Evolutionary conservation across 2,329 filamentous ascomycete species (phyloP).

Genomic region (Trichoderma aggressivum): DNA sequence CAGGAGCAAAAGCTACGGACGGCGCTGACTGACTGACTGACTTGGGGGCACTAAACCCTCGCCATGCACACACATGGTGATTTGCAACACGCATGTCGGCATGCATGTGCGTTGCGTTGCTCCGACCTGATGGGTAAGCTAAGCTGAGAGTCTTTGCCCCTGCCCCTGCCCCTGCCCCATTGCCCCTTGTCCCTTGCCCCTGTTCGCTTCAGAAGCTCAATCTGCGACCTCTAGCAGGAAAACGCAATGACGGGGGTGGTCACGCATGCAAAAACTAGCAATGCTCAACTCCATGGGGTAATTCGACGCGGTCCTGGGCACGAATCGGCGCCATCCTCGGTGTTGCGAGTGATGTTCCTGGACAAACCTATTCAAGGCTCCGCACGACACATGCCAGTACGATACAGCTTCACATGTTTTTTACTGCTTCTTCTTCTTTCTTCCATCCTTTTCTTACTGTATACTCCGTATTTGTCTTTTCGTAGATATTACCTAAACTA

Average conservation of each 20-base stretch:
- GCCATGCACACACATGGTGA: background rate
- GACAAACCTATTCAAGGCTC: background rate
- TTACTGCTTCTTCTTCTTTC: background rate
- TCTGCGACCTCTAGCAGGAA: background rate
- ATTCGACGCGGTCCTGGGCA: background rate
- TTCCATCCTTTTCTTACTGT: background rate
- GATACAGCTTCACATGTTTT: background rate
- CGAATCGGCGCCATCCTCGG: background rate
- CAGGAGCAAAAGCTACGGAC: background rate
- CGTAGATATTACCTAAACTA: background rate
- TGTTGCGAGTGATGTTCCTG: background rate
- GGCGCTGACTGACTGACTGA: background rate
- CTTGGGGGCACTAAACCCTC: background rate
- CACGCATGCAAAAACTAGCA: background rate
- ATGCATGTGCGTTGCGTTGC: conserved; percentile 6
- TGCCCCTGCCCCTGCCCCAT: background rate
- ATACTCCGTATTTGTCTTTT: background rate
- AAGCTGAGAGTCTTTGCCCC: background rate
- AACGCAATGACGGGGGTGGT: background rate
- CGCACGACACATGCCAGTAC: background rate
- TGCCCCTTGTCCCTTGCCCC: background rate
- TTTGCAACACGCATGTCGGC: background rate
- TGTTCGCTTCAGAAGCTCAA: background rate
- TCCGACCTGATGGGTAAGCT: conserved; percentile 14
- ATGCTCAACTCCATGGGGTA: conserved; percentile 16